Conservation (phyloP, 257 asterid genomes). For the Nicotiana otophora region DNA sequence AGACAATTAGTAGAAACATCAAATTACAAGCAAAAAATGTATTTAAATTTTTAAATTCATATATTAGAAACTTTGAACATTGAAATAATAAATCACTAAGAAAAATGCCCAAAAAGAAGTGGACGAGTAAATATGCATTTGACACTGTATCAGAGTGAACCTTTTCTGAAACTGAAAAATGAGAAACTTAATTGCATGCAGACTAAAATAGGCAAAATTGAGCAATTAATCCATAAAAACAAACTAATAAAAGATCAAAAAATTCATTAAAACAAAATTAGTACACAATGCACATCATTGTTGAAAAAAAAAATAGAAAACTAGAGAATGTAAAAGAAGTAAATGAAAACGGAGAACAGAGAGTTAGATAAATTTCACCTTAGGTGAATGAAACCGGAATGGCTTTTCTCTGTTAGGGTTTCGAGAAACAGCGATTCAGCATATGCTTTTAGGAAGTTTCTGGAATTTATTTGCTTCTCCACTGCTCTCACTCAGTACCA, state of each 20-base stretch:
- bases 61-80: not conserved
- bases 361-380: not conserved
- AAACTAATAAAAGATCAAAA: not conserved
- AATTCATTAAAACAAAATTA: not conserved
- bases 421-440: not conserved
- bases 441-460: not conserved
- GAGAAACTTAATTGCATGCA: not conserved
- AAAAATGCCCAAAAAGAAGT: not conserved
- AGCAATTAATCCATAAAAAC: not conserved
- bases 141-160: not conserved
- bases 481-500: not conserved
- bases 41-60: not conserved
- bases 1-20: not conserved
- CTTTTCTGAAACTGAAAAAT: not conserved
- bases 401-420: slow-evolving; percentile 1
- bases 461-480: not conserved
- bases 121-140: not conserved
- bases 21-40: not conserved
- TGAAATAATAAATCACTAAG: not conserved
- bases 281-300: not conserved
- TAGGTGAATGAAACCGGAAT: not conserved
- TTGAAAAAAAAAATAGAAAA: not conserved
- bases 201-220: not conserved
- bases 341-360: not conserved
- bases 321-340: not conserved